Evolutionary conservation across 2,329 filamentous ascomycete genomes (phyloP), one percentile per base, ranked within the genome.

Genomic region (Conoideocrella luteorostrata): DNA sequence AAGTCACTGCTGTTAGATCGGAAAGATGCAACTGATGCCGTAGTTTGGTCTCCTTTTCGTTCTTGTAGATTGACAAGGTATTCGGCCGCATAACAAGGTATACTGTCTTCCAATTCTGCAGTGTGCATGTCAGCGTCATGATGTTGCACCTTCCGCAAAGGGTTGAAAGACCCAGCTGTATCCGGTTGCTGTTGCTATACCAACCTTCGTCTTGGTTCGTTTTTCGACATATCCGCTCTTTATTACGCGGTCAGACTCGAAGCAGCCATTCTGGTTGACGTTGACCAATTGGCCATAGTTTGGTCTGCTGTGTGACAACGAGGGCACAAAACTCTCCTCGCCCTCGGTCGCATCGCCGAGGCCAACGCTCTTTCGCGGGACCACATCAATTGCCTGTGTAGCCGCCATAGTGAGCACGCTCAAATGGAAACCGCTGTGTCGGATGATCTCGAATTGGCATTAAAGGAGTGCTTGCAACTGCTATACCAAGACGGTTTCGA

Each of bases 221-320:
- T 95, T 95, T 59, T 86, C 78, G 30, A 95, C 82, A 53, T 84
- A 85, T 47, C 91, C 90, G 45, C 84, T 82, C 69, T 95, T 97
- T 63, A 97, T 77, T 44, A 97, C 87, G 40, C 89, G 84, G 64
- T 98, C 93, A 58, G 94, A 95, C 58, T 93, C 90, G 63, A 95
- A 98, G 64, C 88, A 93, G 50, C 93, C 93, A 64, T 95, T 90
- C 64, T 95, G 84, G 60, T 91, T 95, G 51, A 97, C 88, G 4
- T 89, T 88, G 23, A 88, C 93, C 58, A 88, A 82, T 13, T 82
- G 74, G 51, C 86, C 80, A 34, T 84, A 60, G 21, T 62, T 56
- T 20, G 57, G 53, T 36, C 59, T 57, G 44, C 53, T 62, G 17
- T 52, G 52, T 22, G 56, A 50, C 34, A 54, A 50, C 17, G 52